Evolutionary conservation across 2,329 filamentous ascomycete species (phyloP).

Genomic region (Parasarocladium wereldwijsianum): DNA sequence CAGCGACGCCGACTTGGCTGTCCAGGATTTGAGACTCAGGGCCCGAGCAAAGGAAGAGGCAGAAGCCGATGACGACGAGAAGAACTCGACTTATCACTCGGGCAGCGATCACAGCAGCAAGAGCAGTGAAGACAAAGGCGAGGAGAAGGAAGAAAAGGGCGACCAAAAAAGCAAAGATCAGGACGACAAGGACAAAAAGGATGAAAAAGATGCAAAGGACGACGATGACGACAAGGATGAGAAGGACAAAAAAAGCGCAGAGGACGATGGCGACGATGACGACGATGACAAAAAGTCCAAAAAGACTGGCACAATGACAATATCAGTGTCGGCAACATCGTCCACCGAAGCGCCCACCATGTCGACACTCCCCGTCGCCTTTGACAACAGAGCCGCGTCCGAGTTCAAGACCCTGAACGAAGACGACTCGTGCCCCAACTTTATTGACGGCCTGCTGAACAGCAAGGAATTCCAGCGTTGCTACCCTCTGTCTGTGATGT

Average conservation of each 20-base stretch:
- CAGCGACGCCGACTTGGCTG: conserved; percentile 1
- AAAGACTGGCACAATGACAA: conserved; percentile 5
- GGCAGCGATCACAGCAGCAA: no score
- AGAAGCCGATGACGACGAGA: conserved; percentile 4
- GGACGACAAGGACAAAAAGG: conserved; percentile 5
- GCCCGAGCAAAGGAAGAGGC: conserved; percentile 5
- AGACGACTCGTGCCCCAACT: conserved; percentile 41
- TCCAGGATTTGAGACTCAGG: conserved; percentile 2
- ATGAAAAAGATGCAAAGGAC: conserved; percentile 2
- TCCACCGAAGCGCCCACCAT: conserved; percentile 11
- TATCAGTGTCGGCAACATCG: conserved; percentile 8
- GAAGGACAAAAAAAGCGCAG: neutral
- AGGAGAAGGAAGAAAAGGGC: neutral
- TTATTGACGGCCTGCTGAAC: conserved; percentile 53
- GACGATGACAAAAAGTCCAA: conserved; percentile 7
- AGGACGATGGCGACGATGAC: conserved; percentile 4
- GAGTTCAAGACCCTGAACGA: conserved; percentile 42
- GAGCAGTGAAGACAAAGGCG: neutral
- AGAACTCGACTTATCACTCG: no score
- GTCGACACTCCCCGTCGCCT: conserved; percentile 44
- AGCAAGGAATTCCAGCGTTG: conserved; percentile 57
- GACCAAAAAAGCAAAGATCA: conserved; percentile 5
- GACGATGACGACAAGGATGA: conserved; percentile 1
- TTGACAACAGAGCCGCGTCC: conserved; percentile 48
- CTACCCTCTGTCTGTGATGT: conserved; percentile 69